Conservation (phyloP, 352 stramenopile species). For the Globisporangium sylvaticum region DNA sequence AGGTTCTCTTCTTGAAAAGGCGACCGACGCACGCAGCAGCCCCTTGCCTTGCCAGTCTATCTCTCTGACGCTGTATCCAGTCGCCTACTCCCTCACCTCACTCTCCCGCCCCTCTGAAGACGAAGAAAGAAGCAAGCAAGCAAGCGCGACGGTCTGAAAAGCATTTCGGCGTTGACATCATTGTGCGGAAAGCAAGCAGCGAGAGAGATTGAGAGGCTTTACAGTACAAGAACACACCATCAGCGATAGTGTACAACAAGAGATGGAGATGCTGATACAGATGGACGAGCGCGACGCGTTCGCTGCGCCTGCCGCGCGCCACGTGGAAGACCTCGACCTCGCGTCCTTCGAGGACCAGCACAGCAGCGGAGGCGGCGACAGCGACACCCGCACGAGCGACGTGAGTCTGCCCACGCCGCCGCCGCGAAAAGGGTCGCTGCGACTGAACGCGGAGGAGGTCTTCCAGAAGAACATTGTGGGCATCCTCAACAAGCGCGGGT, state of each 20-base stretch:
- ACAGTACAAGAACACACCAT: not conserved
- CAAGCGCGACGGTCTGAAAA: not conserved
- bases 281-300: slow-evolving; percentile 7
- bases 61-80: too few species aligned
- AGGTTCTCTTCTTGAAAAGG: not conserved
- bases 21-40: too few species aligned
- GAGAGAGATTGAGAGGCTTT: not conserved
- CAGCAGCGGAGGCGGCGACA: not conserved
- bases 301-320: not conserved
- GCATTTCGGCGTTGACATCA: not conserved
- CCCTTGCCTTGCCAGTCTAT: too few species aligned
- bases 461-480: slow-evolving; percentile 69
- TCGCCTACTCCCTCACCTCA: not conserved
- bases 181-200: not conserved
- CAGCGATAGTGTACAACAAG: not conserved
- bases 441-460: slow-evolving; percentile 42
- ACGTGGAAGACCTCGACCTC: slow-evolving; percentile 3
- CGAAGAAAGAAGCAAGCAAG: not conserved
- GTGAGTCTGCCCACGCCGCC: slow-evolving; percentile 9
- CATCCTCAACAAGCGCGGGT: slow-evolving; percentile 80
- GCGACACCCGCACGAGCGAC: slow-evolving; percentile 11
- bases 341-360: slow-evolving; percentile 3
- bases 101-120: not conserved
- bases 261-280: slow-evolving; percentile 9
- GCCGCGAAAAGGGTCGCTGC: slow-evolving; percentile 13